These are phyloP conservation scores for Acanthamoeba lenticulata DNA, from an alignment of 208 protist genomes.

Conservation along the genomic window DNA sequence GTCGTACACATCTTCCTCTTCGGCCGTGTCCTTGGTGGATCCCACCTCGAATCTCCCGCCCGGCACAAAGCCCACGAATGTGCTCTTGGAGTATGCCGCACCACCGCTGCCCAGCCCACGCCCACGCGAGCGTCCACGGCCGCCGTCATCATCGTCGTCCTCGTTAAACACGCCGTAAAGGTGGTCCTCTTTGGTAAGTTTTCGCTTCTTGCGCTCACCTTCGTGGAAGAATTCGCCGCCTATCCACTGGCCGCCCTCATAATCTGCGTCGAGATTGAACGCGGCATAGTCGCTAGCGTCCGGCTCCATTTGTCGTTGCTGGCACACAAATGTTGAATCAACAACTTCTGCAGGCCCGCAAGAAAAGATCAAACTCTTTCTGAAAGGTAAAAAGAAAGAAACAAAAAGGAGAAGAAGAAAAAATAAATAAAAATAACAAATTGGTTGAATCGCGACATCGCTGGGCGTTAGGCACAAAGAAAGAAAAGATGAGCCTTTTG, in stretches of 20 bases:
- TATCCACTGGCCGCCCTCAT: constrained; percentile 60
- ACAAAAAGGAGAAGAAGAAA: no score
- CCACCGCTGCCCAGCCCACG: not conserved
- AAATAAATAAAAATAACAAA: no score
- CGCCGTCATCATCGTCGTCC: not conserved
- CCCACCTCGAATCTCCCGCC: constrained; percentile 10
- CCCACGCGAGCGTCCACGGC: not conserved
- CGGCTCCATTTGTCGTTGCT: constrained; percentile 42
- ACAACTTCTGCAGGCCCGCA: no score
- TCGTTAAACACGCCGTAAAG: constrained; percentile 61
- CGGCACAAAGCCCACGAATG: constrained; percentile 23
- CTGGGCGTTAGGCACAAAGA: no score
- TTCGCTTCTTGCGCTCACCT: constrained; percentile 39
- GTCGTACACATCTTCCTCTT: not conserved
- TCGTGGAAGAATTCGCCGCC: constrained; percentile 54
- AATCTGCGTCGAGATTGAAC: constrained; percentile 22
- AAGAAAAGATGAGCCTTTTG: constrained; percentile 76
- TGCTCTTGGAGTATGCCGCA: no score
- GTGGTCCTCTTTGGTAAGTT: constrained; percentile 52
- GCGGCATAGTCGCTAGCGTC: not conserved
- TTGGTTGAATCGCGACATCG: no score
- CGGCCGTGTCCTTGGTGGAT: not conserved
- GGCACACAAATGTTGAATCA: no score
- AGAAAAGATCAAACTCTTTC: no score
- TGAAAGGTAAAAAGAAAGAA: no score